Percentiles rank a stretch among this genome's conserved stretches.
Evolutionary conservation across 192 early-diverging fungal species (phyloP).

Genomic region (Podila epigama): DNA sequence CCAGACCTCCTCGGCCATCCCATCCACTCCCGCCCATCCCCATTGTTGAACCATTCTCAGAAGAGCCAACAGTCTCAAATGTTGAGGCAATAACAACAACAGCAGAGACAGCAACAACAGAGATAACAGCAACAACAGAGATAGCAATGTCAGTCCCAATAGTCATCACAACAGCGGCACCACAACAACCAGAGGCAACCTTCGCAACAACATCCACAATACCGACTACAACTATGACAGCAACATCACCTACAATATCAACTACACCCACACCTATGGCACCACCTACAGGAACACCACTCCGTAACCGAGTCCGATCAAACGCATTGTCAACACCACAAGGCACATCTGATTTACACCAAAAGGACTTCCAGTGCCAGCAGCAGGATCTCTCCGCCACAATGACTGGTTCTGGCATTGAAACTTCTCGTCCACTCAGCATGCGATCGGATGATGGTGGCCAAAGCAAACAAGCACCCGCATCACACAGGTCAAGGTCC

Average conservation of each 20-base stretch:
- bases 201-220: not conserved
- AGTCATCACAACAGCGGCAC: too few relatives aligned
- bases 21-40: constrained; percentile 11
- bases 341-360: not conserved
- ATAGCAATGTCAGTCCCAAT: too few relatives aligned
- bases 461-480: not conserved
- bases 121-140: not conserved
- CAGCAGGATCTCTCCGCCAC: not conserved
- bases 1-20: constrained; percentile 8
- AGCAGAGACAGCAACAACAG: not conserved
- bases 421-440: not conserved
- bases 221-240: too few relatives aligned
- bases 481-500: not conserved
- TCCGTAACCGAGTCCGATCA: constrained; percentile 12
- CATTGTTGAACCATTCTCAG: not conserved
- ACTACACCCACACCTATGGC: not conserved
- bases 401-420: not conserved
- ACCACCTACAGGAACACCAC: not conserved
- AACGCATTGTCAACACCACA: constrained; percentile 1
- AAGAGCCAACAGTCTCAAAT: not conserved
- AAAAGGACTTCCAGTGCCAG: too few relatives aligned
- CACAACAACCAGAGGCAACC: too few relatives aligned
- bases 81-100: too few relatives aligned
- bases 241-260: not conserved
- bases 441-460: not conserved